Conservation (phyloP, 768 basidiomycete species). For the Hemileccinum rubropunctum region DNA sequence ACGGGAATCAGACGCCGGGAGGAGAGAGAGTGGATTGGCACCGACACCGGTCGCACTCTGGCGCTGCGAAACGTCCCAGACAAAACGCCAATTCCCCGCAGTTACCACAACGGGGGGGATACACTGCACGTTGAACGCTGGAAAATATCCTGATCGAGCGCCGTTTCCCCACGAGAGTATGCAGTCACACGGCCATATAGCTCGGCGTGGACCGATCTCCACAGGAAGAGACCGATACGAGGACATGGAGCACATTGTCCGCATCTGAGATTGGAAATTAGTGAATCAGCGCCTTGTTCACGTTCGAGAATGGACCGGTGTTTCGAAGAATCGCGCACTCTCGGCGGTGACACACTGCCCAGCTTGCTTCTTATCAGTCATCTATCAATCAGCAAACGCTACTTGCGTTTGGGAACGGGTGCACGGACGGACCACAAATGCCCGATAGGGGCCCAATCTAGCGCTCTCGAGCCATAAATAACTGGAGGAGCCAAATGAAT, state of each 20-base stretch:
- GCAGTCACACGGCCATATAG: not conserved
- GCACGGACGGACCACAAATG: not conserved
- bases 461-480: constrained; percentile 3
- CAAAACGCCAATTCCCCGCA: not conserved
- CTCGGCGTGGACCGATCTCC: not conserved
- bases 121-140: not conserved
- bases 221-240: not conserved
- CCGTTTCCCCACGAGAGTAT: not conserved
- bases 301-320: not conserved
- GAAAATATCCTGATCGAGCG: not conserved
- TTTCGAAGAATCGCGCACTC: not conserved
- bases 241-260: not conserved
- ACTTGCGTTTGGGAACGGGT: not conserved
- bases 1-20: too few relatives aligned
- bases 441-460: not conserved
- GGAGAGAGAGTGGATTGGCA: too few relatives aligned
- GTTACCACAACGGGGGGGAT: not conserved
- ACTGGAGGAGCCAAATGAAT: not conserved
- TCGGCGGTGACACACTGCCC: not conserved
- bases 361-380: not conserved
- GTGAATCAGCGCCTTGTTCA: not conserved
- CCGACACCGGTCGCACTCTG: too few relatives aligned
- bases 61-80: too few relatives aligned
- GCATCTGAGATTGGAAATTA: not conserved
- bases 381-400: not conserved